Percentiles rank a stretch among this genome's conserved stretches.
Conservation (phyloP, 2,329 filamentous ascomycete genomes). For the Rasamsonia emersonii region DNA sequence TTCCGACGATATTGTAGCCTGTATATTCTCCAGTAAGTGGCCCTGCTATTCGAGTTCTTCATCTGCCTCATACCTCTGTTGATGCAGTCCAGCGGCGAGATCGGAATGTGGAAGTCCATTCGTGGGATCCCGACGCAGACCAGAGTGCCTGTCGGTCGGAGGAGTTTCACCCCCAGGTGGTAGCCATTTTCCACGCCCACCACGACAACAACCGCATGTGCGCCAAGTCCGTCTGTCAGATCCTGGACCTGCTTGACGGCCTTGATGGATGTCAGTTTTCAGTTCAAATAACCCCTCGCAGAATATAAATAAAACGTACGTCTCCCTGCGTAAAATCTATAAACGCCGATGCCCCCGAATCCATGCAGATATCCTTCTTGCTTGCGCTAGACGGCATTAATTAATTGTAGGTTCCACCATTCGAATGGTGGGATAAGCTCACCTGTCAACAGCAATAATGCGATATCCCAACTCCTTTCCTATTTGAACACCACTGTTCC, state of each 20-base stretch:
- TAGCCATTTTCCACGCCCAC: constrained; percentile 31
- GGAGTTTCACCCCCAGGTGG: constrained; percentile 24
- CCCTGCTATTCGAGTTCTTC: too few relatives aligned
- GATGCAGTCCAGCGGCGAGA: constrained; percentile 31
- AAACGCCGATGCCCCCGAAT: constrained; percentile 13
- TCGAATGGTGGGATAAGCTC: too few relatives aligned
- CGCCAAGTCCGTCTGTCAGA: constrained; percentile 29
- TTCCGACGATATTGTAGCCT: constrained; percentile 22
- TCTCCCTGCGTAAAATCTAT: constrained; percentile 19
- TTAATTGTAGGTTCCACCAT: too few relatives aligned
- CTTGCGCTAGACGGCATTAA: too few relatives aligned
- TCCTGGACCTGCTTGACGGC: constrained; percentile 22
- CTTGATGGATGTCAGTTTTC: background rate
- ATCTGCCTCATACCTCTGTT: constrained; percentile 20
- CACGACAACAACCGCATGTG: constrained; percentile 32
- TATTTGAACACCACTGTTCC: too few relatives aligned
- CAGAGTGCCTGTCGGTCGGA: constrained; percentile 30
- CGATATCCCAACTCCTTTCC: too few relatives aligned
- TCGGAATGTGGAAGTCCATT: constrained; percentile 30
- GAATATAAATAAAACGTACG: constrained; percentile 9
- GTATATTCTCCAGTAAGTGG: constrained; percentile 15
- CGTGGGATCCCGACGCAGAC: constrained; percentile 33
- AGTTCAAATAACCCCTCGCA: background rate
- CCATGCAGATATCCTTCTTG: too few relatives aligned
- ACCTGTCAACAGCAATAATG: too few relatives aligned